Percentiles rank a stretch among this genome's conserved stretches.
These are phyloP conservation scores for Chamaecrista fasciculata DNA, from an alignment of 306 rosid species.

Conservation along the genomic window DNA sequence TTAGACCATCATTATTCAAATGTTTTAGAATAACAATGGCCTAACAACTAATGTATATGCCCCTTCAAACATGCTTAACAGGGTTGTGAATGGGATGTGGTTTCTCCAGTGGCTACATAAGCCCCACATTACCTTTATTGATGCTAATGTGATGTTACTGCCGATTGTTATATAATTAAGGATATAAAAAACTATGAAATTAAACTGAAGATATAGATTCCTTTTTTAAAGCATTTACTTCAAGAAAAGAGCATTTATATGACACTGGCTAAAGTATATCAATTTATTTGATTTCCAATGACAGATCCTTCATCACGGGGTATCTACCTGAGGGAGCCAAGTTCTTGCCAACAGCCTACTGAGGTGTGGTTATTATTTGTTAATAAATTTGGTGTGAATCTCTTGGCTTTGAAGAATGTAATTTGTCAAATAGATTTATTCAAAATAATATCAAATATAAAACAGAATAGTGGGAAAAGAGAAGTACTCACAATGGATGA, in stretches of 20 bases:
- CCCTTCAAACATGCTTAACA: constrained; percentile 5
- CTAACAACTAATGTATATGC: neutral
- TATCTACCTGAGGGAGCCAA: constrained; percentile 88
- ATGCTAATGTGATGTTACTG: neutral
- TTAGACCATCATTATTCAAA: constrained; percentile 8
- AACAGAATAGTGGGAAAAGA: neutral
- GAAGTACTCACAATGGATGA: neutral
- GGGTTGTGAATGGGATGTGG: neutral
- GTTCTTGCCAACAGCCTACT: constrained; percentile 64
- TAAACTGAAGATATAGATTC: neutral
- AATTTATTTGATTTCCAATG: constrained; percentile 37
- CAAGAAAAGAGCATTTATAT: constrained; percentile 8
- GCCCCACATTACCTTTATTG: constrained; percentile 2
- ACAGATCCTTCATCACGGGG: constrained; percentile 81
- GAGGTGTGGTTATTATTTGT: constrained; percentile 82
- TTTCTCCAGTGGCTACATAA: constrained; percentile 12
- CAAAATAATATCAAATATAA: neutral
- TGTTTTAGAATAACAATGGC: neutral
- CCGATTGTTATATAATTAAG: constrained; percentile 1
- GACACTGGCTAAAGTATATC: constrained; percentile 6
- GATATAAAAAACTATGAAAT: constrained; percentile 6
- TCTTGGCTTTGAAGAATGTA: constrained; percentile 14
- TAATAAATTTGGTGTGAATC: constrained; percentile 27
- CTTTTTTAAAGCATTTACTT: constrained; percentile 4
- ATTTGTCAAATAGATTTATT: constrained; percentile 9